phyloP scores from a whole-genome alignment of 345 rosid species.

The Gossypium herbaceum region DNA sequence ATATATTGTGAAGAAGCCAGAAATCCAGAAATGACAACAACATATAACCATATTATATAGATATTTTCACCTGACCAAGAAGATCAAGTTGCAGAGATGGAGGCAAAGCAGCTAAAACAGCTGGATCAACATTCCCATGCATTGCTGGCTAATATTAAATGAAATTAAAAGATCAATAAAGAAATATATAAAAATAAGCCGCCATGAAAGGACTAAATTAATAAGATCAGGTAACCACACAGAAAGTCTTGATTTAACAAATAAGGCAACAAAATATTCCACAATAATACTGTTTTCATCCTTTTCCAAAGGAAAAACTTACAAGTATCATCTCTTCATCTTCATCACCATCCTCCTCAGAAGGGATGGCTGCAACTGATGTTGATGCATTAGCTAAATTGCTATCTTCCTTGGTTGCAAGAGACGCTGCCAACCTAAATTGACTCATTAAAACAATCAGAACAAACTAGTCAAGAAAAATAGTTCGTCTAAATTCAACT shows the following conservation, averaged over 20 bases:
- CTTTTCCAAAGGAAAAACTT: constrained; percentile 8
- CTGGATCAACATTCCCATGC: constrained; percentile 70
- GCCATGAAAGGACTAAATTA: neutral
- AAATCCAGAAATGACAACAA: constrained; percentile 15
- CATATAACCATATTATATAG: constrained; percentile 13
- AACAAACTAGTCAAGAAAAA: constrained; percentile 2
- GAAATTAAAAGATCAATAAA: neutral
- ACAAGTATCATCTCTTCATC: constrained; percentile 40
- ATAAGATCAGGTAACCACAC: neutral
- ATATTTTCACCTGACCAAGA: constrained; percentile 60
- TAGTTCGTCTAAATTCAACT: constrained; percentile 6
- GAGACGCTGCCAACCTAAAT: constrained; percentile 55
- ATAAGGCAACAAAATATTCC: neutral
- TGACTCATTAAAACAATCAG: constrained; percentile 20
- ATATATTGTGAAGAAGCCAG: constrained; percentile 6
- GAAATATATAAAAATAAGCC: neutral
- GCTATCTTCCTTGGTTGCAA: constrained; percentile 35
- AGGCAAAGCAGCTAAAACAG: constrained; percentile 83
- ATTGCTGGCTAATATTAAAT: constrained; percentile 35
- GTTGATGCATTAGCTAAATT: constrained; percentile 25
- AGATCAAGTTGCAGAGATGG: constrained; percentile 93
- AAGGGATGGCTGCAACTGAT: constrained; percentile 31
- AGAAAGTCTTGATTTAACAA: neutral
- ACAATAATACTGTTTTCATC: neutral
- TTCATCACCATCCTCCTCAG: constrained; percentile 37